Base-by-base conservation (phyloP, 805 yeast genomes). In the Jamesozyma rosinii region DNA sequence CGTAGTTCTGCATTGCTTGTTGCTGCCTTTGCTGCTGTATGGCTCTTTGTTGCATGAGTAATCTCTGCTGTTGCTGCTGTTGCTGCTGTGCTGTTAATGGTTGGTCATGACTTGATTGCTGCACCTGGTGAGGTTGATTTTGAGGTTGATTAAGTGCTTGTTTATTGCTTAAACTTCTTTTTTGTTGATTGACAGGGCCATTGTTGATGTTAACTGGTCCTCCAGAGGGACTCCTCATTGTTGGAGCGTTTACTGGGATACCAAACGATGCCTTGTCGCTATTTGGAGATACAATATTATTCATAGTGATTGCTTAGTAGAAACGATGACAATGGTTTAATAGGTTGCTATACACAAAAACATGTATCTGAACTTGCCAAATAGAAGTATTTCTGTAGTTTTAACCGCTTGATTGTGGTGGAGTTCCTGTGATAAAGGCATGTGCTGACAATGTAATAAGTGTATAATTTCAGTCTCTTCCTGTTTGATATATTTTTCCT, bases 1-100 rank as follows among this genome's bases (percentile, higher is more conserved):
- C 74, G 27, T 63, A 63, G 56, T 66, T 66, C 21, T 68, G 59
- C 49, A 65, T 48, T 33, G 71, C 70, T 40, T 66, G 71, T 49
- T 69, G 74, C 36, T 67, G 62, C 45, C 51, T 55, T 41, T 52
- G 57, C 44, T 53, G 63, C 33, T 50, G 61, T 13, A 52, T 27
- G 2, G 51, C 50, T 27, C 49, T 48, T 27, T 54, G 63, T 43
- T 55, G 66, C 20, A 51, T 65, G 64, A 31, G 67, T 58, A 65
- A 46, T 48, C 59, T 57, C 38, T 51, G 62, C 38, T 42, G 58
- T 46, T 56, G 61, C 42, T 43, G 43, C n/a, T 37, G 44, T 5
- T 18, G 19, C 22, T 44, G 43, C 35, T 44, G 47, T 18, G 18
- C 29, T 8, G 18, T 21, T 22, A n/a, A 24, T 21, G 9, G 27